Conservation (phyloP, 2,329 filamentous ascomycete species). For the Pseudogymnoascus sp. region DNA sequence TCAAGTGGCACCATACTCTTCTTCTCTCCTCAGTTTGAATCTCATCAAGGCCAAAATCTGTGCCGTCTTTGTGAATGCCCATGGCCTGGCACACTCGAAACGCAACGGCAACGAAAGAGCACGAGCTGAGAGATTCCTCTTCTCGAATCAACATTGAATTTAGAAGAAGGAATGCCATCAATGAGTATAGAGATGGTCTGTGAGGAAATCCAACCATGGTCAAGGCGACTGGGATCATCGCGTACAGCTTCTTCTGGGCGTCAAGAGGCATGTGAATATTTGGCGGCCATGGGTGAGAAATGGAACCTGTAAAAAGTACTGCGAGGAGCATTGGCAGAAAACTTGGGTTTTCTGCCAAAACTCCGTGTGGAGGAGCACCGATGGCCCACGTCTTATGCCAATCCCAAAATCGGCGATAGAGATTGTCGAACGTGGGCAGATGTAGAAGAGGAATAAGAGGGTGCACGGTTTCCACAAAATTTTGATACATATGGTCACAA, state of each 20-base stretch:
- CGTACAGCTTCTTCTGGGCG: neutral
- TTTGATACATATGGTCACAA: conserved; percentile 5
- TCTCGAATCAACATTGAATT: conserved; percentile 40
- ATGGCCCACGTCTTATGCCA: neutral
- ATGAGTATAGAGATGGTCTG: conserved; percentile 45
- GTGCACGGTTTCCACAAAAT: conserved; percentile 3
- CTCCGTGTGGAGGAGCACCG: neutral
- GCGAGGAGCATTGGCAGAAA: neutral
- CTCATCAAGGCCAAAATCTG: conserved; percentile 41
- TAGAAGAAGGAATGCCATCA: conserved; percentile 52
- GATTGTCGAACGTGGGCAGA: neutral
- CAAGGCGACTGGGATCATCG: conserved; percentile 44
- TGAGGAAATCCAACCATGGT: conserved; percentile 49
- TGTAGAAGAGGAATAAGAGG: conserved; percentile 4
- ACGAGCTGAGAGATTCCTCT: conserved; percentile 45
- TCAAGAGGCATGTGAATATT: neutral
- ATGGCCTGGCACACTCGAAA: conserved; percentile 34
- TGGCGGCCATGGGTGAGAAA: neutral
- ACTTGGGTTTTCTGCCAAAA: conserved; percentile 7
- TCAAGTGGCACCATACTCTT: conserved; percentile 54
- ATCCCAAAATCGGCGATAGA: conserved; percentile 1
- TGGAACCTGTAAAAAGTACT: conserved; percentile 3
- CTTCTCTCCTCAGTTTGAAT: conserved; percentile 53
- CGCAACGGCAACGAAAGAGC: conserved; percentile 35
- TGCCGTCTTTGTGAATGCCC: conserved; percentile 35